phyloP scores from a whole-genome alignment of 169 alveolate species.

The Plasmodium blacklocki region DNA sequence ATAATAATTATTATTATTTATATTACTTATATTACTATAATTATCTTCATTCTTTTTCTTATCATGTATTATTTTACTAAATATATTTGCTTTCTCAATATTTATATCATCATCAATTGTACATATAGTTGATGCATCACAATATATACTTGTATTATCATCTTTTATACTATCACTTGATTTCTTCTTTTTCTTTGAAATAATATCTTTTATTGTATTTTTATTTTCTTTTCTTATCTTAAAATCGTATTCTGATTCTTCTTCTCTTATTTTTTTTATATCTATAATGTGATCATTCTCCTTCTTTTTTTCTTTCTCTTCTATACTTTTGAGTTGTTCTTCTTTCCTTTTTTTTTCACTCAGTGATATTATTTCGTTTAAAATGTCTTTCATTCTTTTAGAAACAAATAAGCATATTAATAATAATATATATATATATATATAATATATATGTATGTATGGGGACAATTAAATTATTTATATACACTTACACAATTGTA shows the following conservation, averaged over 20 bases:
- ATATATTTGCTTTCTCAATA: slow-evolving; percentile 28
- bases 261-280: not conserved
- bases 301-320: not conserved
- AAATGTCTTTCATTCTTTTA: slow-evolving; percentile 43
- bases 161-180: not conserved
- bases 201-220: not conserved
- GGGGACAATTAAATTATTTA: too few relatives aligned
- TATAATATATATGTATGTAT: too few relatives aligned
- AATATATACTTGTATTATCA: not conserved
- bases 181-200: not conserved
- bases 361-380: slow-evolving; percentile 44
- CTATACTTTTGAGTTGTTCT: not conserved
- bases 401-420: not conserved
- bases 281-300: not conserved
- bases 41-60: slow-evolving; percentile 9
- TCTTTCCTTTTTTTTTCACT: slow-evolving; percentile 38
- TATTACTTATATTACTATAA: not conserved
- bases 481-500: too few relatives aligned
- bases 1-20: too few relatives aligned
- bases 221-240: not conserved
- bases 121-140: slow-evolving; percentile 58
- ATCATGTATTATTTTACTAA: slow-evolving; percentile 37
- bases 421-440: not conserved
- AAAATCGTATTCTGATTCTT: not conserved
- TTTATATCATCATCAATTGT: slow-evolving; percentile 45